A percentile compares a stretch with the other conserved stretches of the same genome.
phyloP scores from a whole-genome alignment of 106 monocot species.

The Dendrobium nobile region DNA sequence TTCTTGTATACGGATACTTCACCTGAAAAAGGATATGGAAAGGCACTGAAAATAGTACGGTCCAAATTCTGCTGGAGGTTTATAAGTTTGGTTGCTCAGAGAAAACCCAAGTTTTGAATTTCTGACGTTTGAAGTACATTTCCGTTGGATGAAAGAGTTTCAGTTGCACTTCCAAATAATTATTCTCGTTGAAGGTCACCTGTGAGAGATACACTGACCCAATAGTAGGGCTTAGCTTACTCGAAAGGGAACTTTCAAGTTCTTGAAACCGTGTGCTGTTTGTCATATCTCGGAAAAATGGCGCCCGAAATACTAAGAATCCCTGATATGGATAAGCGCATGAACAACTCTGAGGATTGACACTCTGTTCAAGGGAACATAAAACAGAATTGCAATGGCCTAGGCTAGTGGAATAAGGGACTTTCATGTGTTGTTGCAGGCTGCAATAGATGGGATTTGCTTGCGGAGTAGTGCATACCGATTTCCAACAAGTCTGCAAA shows the following conservation, averaged over 20 bases:
- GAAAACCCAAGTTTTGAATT: conserved; percentile 40
- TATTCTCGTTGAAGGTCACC: conserved; percentile 27
- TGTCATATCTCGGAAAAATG: conserved; percentile 37
- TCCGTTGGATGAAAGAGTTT: conserved; percentile 46
- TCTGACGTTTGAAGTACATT: conserved; percentile 40
- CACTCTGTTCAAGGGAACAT: conserved; percentile 35
- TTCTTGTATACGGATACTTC: background rate
- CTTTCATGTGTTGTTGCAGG: conserved; percentile 1
- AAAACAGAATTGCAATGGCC: conserved; percentile 20
- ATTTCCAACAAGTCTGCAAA: conserved; percentile 54
- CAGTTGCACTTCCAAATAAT: conserved; percentile 44
- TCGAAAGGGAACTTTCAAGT: conserved; percentile 41
- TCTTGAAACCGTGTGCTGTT: conserved; percentile 30
- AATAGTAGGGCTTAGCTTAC: conserved; percentile 22
- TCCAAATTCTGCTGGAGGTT: conserved; percentile 53
- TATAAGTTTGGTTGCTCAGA: conserved; percentile 62
- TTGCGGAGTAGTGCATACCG: conserved; percentile 25
- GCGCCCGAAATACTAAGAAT: conserved; percentile 49
- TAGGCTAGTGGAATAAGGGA: conserved; percentile 48
- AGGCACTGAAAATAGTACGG: conserved; percentile 54
- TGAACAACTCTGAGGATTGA: conserved; percentile 41
- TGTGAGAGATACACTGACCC: conserved; percentile 35
- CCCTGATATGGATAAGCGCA: conserved; percentile 67
- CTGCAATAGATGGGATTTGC: conserved; percentile 29
- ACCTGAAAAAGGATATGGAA: conserved; percentile 43